A percentile compares a stretch with the other conserved stretches of the same genome.
Evolutionary conservation across 2,329 filamentous ascomycete species (phyloP).

Genomic region (Colletotrichum higginsianum): DNA sequence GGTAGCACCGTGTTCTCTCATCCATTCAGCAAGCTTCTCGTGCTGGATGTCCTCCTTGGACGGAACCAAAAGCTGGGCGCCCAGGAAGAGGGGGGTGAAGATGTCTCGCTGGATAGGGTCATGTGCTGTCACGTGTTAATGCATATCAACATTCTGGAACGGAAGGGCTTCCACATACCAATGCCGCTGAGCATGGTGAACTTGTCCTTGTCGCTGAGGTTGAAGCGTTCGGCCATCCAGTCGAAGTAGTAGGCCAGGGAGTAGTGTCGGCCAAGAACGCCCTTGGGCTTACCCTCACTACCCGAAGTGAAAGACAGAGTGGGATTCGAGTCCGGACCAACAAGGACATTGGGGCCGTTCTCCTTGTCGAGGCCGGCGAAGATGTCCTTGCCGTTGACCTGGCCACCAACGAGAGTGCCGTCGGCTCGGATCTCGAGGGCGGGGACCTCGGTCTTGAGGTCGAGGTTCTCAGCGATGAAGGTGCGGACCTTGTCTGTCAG

Average conservation of each 20-base stretch:
- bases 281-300: slow-evolving; percentile 62
- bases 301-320: slow-evolving; percentile 84
- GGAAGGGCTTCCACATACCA: slow-evolving; percentile 12
- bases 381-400: slow-evolving; percentile 75
- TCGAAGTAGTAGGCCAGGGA: slow-evolving; percentile 88
- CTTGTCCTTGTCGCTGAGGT: slow-evolving; percentile 74
- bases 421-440: slow-evolving; percentile 79
- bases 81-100: slow-evolving; percentile 91
- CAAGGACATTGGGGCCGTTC: slow-evolving; percentile 78
- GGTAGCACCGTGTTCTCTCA: slow-evolving; percentile 75
- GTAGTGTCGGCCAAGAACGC: slow-evolving; percentile 87
- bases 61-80: slow-evolving; percentile 29
- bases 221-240: slow-evolving; percentile 92
- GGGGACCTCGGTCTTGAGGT: slow-evolving; percentile 82
- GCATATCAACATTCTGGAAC: not conserved
- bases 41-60: slow-evolving; percentile 83
- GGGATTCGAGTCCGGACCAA: slow-evolving; percentile 88
- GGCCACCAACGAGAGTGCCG: slow-evolving; percentile 80
- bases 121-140: slow-evolving; percentile 65
- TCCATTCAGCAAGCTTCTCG: slow-evolving; percentile 91
- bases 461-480: slow-evolving; percentile 81
- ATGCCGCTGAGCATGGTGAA: slow-evolving; percentile 90
- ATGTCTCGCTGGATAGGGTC: slow-evolving; percentile 82
- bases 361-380: slow-evolving; percentile 64
- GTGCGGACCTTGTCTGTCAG: slow-evolving; percentile 63